Evolutionary conservation across 805 yeast species (phyloP).

Genomic region (Hanseniaspora jakobsenii): DNA sequence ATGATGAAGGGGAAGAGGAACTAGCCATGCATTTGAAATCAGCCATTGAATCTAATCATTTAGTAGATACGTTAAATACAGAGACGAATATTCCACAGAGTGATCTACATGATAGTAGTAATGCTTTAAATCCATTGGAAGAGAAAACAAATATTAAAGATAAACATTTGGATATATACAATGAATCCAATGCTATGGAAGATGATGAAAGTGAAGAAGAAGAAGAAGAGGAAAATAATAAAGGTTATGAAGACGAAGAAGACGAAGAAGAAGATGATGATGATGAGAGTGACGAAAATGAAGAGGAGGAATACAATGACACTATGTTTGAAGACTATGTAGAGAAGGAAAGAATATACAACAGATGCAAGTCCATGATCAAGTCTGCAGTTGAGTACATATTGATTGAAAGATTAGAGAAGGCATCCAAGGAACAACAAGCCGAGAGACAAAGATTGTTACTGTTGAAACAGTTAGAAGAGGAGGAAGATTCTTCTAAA

Average conservation of each 20-base stretch:
- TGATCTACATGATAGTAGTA: no score
- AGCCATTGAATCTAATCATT: no score
- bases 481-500: constrained; percentile 58
- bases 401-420: constrained; percentile 59
- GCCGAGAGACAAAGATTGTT: constrained; percentile 61
- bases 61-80: no score
- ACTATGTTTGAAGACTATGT: constrained; percentile 18
- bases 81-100: not conserved
- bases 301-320: constrained; percentile 20
- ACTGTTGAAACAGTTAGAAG: constrained; percentile 56
- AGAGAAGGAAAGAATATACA: constrained; percentile 43
- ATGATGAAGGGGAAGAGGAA: not conserved
- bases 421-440: constrained; percentile 65
- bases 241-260: no score
- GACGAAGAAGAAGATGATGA: constrained; percentile 22
- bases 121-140: no score
- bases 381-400: constrained; percentile 69
- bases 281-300: constrained; percentile 22
- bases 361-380: constrained; percentile 66
- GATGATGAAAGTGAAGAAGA: constrained; percentile 21
- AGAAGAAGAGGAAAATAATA: constrained; percentile 24
- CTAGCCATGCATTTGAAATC: not conserved
- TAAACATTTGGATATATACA: not conserved
- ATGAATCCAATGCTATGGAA: not conserved
- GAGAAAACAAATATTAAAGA: not conserved